These are phyloP conservation scores for Myriosclerotinia curreyana DNA, from an alignment of 2,329 filamentous ascomycete genomes.

Conservation along the genomic window DNA sequence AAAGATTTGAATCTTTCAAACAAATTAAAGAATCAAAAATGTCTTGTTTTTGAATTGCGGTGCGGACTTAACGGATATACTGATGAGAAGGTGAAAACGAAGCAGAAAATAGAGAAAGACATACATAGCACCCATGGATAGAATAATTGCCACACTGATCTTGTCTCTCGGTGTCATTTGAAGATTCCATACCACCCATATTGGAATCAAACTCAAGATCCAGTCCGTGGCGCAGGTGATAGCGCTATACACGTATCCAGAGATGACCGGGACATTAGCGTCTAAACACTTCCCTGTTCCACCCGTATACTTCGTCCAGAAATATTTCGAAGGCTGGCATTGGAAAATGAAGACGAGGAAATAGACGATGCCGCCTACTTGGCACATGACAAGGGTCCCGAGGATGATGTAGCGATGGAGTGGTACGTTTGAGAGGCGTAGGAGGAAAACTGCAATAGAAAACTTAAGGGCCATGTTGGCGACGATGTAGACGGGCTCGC, in stretches of 20 bases:
- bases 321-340: slow-evolving; percentile 42
- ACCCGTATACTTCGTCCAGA: slow-evolving; percentile 42
- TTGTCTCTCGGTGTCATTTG: slow-evolving; percentile 44
- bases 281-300: slow-evolving; percentile 40
- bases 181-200: slow-evolving; percentile 44
- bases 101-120: slow-evolving; percentile 21
- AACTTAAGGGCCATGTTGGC: slow-evolving; percentile 43
- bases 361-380: slow-evolving; percentile 41
- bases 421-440: slow-evolving; percentile 40
- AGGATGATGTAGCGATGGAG: slow-evolving; percentile 41
- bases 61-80: no score
- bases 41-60: no score
- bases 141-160: slow-evolving; percentile 38
- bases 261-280: slow-evolving; percentile 35
- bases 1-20: no score
- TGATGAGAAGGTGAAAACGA: neutral
- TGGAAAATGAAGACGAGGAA: slow-evolving; percentile 43
- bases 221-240: slow-evolving; percentile 44
- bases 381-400: slow-evolving; percentile 37
- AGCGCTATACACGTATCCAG: slow-evolving; percentile 43
- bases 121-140: slow-evolving; percentile 42
- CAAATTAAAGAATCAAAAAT: no score
- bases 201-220: slow-evolving; percentile 43
- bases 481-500: slow-evolving; percentile 43
- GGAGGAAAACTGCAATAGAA: slow-evolving; percentile 43